These are phyloP conservation scores for Boletus speciosus DNA, from an alignment of 768 basidiomycete species.

Conservation along the genomic window DNA sequence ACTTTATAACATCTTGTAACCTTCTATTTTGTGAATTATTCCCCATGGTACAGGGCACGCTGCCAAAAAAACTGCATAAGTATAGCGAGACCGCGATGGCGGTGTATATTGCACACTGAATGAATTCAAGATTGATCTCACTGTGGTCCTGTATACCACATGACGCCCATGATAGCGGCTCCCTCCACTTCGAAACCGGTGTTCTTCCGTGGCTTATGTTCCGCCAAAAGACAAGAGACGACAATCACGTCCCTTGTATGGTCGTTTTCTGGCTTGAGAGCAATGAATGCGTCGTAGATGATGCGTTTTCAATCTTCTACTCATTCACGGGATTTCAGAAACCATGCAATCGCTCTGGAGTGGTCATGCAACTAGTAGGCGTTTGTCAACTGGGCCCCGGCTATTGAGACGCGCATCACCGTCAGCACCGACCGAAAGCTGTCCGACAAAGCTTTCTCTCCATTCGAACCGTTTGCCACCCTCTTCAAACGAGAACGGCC, in stretches of 20 bases:
- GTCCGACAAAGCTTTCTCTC: background rate
- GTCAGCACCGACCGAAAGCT: constrained; percentile 1
- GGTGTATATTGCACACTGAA: background rate
- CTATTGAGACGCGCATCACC: background rate
- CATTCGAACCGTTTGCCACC: background rate
- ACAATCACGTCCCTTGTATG: background rate
- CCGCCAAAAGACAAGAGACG: constrained; percentile 3
- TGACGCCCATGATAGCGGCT: background rate
- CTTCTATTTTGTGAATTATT: background rate
- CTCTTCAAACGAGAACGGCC: background rate
- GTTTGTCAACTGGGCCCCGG: background rate
- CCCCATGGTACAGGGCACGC: background rate
- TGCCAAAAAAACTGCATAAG: too few relatives aligned
- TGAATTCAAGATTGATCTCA: too few relatives aligned
- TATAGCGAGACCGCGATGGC: too few relatives aligned
- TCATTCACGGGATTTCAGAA: background rate
- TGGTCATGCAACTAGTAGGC: background rate
- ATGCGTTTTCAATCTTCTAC: background rate
- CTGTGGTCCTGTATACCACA: too few relatives aligned
- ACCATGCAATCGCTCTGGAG: background rate
- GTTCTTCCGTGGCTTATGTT: background rate
- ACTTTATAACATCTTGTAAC: too few relatives aligned
- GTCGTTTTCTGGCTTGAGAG: constrained; percentile 1
- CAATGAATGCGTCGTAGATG: background rate
- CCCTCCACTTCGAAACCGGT: background rate